Conservation (phyloP, 208 protist species). For the Leishmania tarentolae region DNA sequence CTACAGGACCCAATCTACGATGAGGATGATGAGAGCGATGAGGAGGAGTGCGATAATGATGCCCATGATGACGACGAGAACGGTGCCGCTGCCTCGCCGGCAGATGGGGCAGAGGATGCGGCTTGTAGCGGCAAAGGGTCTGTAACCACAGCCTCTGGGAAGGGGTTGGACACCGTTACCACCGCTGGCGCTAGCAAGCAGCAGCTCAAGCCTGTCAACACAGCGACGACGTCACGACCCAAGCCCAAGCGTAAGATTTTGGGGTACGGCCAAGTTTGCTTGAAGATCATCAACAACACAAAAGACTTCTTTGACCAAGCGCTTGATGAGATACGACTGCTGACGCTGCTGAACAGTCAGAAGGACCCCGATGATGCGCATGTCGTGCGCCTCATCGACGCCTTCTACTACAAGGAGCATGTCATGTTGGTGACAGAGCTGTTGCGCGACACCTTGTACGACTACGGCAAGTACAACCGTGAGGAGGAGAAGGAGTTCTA, state of each 20-base stretch:
- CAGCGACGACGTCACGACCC: neutral
- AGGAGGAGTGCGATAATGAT: constrained; percentile 2
- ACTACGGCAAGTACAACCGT: constrained; percentile 96
- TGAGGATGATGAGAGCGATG: constrained; percentile 48
- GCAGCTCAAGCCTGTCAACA: neutral
- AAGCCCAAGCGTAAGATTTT: constrained; percentile 34
- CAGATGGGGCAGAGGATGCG: neutral
- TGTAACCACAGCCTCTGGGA: neutral
- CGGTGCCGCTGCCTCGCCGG: neutral
- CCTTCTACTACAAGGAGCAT: constrained; percentile 98
- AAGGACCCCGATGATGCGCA: constrained; percentile 89
- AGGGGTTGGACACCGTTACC: neutral
- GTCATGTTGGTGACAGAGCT: constrained; percentile 97
- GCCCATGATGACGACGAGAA: constrained; percentile 15
- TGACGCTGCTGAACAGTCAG: constrained; percentile 93
- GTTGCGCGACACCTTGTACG: constrained; percentile 96
- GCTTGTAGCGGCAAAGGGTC: neutral
- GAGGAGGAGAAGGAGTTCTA: constrained; percentile 91
- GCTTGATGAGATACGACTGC: constrained; percentile 96
- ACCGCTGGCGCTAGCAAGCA: neutral
- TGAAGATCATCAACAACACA: constrained; percentile 98
- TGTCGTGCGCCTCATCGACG: constrained; percentile 93
- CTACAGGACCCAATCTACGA: constrained; percentile 84
- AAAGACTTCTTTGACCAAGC: constrained; percentile 98
- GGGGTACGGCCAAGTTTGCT: constrained; percentile 88